phyloP scores from a whole-genome alignment of 2,329 filamentous ascomycete species.

The Parastagonospora nodorum region DNA sequence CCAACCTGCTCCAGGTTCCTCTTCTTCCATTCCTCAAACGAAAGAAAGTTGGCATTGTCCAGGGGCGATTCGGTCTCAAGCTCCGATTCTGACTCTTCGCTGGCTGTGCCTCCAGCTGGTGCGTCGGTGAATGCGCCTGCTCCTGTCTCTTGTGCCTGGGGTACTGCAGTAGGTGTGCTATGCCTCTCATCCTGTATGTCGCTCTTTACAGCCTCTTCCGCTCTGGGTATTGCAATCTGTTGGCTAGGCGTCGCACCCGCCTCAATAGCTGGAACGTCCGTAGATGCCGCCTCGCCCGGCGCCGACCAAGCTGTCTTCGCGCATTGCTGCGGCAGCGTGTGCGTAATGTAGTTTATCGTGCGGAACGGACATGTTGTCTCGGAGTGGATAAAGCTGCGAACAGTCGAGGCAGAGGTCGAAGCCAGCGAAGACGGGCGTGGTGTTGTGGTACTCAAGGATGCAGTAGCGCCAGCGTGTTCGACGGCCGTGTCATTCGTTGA shows the following conservation, averaged over 20 bases:
- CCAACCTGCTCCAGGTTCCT: slow-evolving; percentile 86
- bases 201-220: slow-evolving; percentile 11
- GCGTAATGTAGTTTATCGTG: slow-evolving; percentile 82
- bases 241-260: slow-evolving; percentile 14
- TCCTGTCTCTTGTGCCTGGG: slow-evolving; percentile 12
- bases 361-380: slow-evolving; percentile 56
- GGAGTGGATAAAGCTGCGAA: slow-evolving; percentile 31
- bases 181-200: slow-evolving; percentile 8
- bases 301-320: slow-evolving; percentile 64
- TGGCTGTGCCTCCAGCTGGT: slow-evolving; percentile 11
- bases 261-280: slow-evolving; percentile 14
- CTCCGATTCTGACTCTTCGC: slow-evolving; percentile 52
- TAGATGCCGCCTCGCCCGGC: slow-evolving; percentile 17
- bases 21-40: slow-evolving; percentile 98
- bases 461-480: slow-evolving; percentile 27
- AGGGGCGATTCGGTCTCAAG: slow-evolving; percentile 68
- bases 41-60: slow-evolving; percentile 84
- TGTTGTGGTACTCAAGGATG: slow-evolving; percentile 28
- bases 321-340: slow-evolving; percentile 77
- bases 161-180: background rate
- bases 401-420: slow-evolving; percentile 6
- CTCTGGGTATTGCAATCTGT: slow-evolving; percentile 14
- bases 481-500: slow-evolving; percentile 39
- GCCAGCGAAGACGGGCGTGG: slow-evolving; percentile 16
- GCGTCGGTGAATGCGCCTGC: slow-evolving; percentile 9